Percentiles rank a stretch among this genome's conserved stretches.
Evolutionary conservation across 1,284 basidiomycete genomes (phyloP).

Genomic region (Cerrena zonata): DNA sequence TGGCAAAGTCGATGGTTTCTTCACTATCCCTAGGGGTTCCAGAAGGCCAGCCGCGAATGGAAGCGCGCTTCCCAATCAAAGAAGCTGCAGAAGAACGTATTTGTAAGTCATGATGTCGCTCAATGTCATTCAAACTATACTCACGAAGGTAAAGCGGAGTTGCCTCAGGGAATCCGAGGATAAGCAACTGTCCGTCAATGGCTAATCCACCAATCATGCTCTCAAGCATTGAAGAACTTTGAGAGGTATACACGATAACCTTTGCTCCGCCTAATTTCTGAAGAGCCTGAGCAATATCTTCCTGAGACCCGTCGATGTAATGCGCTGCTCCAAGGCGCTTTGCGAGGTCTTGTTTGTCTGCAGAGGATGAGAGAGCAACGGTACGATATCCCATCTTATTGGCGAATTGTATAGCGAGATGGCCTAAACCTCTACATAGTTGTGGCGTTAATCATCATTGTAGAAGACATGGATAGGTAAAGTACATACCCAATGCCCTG

Average conservation of each 20-base stretch:
- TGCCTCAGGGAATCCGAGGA: not conserved
- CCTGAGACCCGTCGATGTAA: constrained; percentile 24
- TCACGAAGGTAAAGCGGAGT: not conserved
- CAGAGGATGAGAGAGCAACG: constrained; percentile 18
- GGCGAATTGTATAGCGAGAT: constrained; percentile 29
- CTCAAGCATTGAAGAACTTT: constrained; percentile 12
- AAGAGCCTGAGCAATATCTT: constrained; percentile 20
- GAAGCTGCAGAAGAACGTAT: not conserved
- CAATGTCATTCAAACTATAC: not conserved
- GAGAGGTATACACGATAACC: constrained; percentile 25
- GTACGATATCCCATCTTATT: constrained; percentile 26
- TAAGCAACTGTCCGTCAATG: not conserved
- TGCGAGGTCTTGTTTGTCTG: constrained; percentile 10
- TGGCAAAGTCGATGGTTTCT: constrained; percentile 9
- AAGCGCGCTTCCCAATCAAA: not conserved
- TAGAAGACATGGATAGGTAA: not conserved
- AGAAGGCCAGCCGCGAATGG: constrained; percentile 4
- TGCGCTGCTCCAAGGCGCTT: constrained; percentile 23
- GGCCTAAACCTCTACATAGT: constrained; percentile 24
- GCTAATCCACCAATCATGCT: not conserved
- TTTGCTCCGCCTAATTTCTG: constrained; percentile 24
- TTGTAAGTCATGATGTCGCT: not conserved
- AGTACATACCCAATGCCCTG: constrained; percentile 17
- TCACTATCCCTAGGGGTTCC: constrained; percentile 8
- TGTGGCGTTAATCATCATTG: not conserved